Conservation (phyloP, 495 filamentous ascomycete genomes). For the Friedmanniomyces simplex region DNA sequence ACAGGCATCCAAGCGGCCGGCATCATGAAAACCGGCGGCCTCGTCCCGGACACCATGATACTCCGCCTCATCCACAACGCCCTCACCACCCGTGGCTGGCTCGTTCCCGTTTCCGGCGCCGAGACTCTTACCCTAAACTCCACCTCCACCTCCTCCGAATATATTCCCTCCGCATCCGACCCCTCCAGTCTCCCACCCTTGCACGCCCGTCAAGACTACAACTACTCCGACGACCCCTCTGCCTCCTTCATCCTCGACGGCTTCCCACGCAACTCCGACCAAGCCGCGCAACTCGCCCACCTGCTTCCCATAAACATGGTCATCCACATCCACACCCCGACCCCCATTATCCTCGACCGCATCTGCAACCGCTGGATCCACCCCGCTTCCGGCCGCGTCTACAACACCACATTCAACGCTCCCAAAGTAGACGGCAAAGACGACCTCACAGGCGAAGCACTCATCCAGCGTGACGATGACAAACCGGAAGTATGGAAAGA, state of each 20-base stretch:
- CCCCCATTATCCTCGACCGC: conserved; percentile 72
- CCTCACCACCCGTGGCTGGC: conserved; percentile 73
- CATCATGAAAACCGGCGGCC: conserved; percentile 70
- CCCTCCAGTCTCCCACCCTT: conserved; percentile 10
- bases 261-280: conserved; percentile 77
- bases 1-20: conserved; percentile 85
- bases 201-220: conserved; percentile 19
- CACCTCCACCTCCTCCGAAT: conserved; percentile 26
- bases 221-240: conserved; percentile 52
- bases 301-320: conserved; percentile 88
- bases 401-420: conserved; percentile 85
- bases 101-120: conserved; percentile 35
- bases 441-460: conserved; percentile 79
- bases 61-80: conserved; percentile 84
- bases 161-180: conserved; percentile 27
- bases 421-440: conserved; percentile 73
- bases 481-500: conserved; percentile 73
- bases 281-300: conserved; percentile 65
- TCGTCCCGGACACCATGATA: conserved; percentile 84
- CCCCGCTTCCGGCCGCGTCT: conserved; percentile 79
- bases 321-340: conserved; percentile 55
- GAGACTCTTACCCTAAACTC: conserved; percentile 30
- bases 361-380: conserved; percentile 92
- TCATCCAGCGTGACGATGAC: conserved; percentile 78
- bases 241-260: conserved; percentile 94